Conservation (phyloP, 345 rosid species). For the Sisymbrium altissimum region DNA sequence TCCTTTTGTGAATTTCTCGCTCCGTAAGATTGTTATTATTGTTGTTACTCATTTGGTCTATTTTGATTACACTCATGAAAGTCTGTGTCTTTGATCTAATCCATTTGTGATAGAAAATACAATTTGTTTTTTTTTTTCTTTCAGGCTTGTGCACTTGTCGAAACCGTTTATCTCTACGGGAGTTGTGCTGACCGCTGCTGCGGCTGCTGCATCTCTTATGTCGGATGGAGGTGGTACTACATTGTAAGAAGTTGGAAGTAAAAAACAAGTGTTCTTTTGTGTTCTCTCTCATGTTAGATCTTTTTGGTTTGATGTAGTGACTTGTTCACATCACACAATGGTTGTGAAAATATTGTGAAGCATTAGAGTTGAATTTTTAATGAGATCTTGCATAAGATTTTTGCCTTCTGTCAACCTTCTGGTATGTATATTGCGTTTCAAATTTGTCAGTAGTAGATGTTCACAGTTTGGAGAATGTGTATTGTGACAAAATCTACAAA, state of each 20-base stretch:
- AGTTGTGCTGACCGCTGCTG: conserved; percentile 95
- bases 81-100: background rate
- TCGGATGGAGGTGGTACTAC: conserved; percentile 95
- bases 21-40: conserved; percentile 51
- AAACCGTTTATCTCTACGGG: conserved; percentile 79
- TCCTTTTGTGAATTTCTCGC: conserved; percentile 97
- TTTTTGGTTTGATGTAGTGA: background rate
- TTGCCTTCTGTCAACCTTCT: background rate
- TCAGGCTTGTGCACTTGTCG: conserved; percentile 90
- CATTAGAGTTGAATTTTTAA: background rate
- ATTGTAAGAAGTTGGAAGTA: conserved; percentile 26
- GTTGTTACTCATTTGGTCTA: background rate
- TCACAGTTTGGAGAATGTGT: background rate
- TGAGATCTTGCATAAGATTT: background rate
- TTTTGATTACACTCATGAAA: background rate
- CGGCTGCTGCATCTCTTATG: conserved; percentile 95
- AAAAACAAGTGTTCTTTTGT: background rate
- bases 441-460: background rate
- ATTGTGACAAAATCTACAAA: background rate
- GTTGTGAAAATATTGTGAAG: background rate
- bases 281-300: background rate
- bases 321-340: background rate
- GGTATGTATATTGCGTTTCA: conserved; percentile 45
- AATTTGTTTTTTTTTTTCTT: background rate
- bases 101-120: background rate